Evolutionary conservation across 1,284 basidiomycete genomes (phyloP), one percentile per base, ranked within the genome.

Genomic region (Trichosporon sp.): DNA sequence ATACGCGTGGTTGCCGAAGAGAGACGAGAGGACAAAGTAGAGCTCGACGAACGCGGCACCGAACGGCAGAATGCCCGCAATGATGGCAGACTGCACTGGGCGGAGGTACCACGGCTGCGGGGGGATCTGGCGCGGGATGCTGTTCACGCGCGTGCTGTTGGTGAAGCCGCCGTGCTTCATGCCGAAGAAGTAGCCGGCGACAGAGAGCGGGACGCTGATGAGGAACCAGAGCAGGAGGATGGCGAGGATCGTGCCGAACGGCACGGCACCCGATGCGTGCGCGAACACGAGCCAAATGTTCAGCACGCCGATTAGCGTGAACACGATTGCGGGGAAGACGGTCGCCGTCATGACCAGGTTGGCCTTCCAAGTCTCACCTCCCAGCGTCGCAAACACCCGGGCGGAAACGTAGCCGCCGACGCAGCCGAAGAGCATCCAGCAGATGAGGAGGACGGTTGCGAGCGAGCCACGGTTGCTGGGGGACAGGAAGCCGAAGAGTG

Each of bases 1-100:
- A 85, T 95, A 95, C 66, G 94, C 92, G 66, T 93, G 89, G 61
- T 94, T 95, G 35, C 96, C 96, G 78, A 98, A 99, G 59, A 98
- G 87, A 77, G 91, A 93, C 19, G 94, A 94, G 75, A 98, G 87
- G 66, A 98, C 91, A 81, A 96, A 98, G 85, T 95, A 98, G 12
- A 98, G 86, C 83, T 98, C 96, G 74, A 98, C 92, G 79, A 98
- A 98, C 0, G 94, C 95, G 59, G 96, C 95, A 69, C 92, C 94
- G 77, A 98, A 98, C 0, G 96, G 96, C 40, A 98, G 87, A 74
- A 98, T 91, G 26, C 96, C 96, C 64, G 92, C 91, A 26, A 98
- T 88, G 21, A 98, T 81, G 0, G 91, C 89, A 1, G 90, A 89
- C 89, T 94, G 79, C 89, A 90, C 90, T 74, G 90, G 90, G 68